Evolutionary conservation across 2,329 filamentous ascomycete genomes (phyloP).

Genomic region (Sclerotinia spermophila): DNA sequence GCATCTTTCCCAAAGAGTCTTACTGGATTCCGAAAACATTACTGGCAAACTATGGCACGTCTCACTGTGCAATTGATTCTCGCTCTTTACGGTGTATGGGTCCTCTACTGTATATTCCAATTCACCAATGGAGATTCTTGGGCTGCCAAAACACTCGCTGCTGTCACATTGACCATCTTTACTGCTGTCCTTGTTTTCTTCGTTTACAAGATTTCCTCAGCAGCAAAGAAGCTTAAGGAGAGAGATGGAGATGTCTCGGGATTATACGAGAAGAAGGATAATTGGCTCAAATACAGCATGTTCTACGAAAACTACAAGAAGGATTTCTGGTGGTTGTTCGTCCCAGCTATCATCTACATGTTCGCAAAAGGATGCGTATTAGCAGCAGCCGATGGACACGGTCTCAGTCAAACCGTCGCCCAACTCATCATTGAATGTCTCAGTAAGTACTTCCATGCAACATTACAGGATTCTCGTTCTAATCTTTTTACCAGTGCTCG

Average conservation of each 20-base stretch:
- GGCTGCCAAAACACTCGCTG: conserved; percentile 83
- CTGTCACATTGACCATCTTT: conserved; percentile 74
- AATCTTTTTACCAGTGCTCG: conserved; percentile 51
- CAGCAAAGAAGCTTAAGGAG: conserved; percentile 70
- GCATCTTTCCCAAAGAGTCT: conserved; percentile 79
- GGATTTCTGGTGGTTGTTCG: conserved; percentile 95
- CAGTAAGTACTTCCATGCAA: conserved; percentile 28
- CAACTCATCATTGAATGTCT: conserved; percentile 78
- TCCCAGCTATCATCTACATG: conserved; percentile 85
- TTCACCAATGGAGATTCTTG: conserved; percentile 92
- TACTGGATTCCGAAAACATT: conserved; percentile 85
- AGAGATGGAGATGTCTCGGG: conserved; percentile 67
- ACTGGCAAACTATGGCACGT: conserved; percentile 89
- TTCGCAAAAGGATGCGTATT: conserved; percentile 85
- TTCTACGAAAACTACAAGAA: conserved; percentile 97
- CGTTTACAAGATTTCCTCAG: conserved; percentile 74
- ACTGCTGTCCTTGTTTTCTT: conserved; percentile 81
- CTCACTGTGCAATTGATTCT: conserved; percentile 88
- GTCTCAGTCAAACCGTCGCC: conserved; percentile 72
- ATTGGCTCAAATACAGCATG: conserved; percentile 92
- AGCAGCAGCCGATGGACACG: conserved; percentile 80
- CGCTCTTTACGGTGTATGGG: conserved; percentile 91
- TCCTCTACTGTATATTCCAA: conserved; percentile 92
- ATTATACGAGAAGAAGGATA: conserved; percentile 83
- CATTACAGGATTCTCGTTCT: background rate